Conservation (phyloP, 179 eudicot genomes). For the Patellifolia procumbens region DNA sequence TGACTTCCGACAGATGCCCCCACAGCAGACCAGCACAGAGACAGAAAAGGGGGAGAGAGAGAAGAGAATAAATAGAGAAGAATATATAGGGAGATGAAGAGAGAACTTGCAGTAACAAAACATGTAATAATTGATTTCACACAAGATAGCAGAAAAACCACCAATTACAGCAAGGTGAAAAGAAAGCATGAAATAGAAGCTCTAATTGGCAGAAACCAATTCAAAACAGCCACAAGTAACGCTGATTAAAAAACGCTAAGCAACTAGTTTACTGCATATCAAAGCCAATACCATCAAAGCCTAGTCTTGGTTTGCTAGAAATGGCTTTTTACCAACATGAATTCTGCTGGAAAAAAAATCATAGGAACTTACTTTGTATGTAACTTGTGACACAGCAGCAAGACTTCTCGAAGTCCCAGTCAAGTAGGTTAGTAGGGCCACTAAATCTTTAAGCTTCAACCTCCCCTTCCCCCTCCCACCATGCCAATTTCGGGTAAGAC, state of each 20-base stretch:
- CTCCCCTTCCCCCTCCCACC: not conserved
- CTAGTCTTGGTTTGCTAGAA: too few species aligned
- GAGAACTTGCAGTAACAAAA: constrained; percentile 23
- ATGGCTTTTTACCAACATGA: not conserved
- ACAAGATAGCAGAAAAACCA: not conserved
- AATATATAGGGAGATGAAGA: constrained; percentile 50
- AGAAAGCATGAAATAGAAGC: not conserved
- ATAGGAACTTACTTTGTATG: not conserved
- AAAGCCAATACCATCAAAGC: not conserved
- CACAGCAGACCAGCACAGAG: constrained; percentile 48
- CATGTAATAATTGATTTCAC: constrained; percentile 13
- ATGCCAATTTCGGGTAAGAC: not conserved
- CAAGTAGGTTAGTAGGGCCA: not conserved
- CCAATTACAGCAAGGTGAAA: constrained; percentile 12
- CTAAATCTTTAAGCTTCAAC: not conserved
- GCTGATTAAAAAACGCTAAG: not conserved
- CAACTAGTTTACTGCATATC: not conserved
- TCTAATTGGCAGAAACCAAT: constrained; percentile 11
- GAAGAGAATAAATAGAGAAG: constrained; percentile 44
- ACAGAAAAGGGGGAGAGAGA: constrained; percentile 44
- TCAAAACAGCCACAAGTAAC: not conserved
- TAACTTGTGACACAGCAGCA: not conserved
- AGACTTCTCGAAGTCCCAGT: not conserved
- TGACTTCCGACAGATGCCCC: constrained; percentile 60
- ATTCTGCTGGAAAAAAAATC: not conserved